Evolutionary conservation across 2,329 filamentous ascomycete species (phyloP), one percentile per base, ranked within the genome.

Genomic region (Fusarium denticulatum): DNA sequence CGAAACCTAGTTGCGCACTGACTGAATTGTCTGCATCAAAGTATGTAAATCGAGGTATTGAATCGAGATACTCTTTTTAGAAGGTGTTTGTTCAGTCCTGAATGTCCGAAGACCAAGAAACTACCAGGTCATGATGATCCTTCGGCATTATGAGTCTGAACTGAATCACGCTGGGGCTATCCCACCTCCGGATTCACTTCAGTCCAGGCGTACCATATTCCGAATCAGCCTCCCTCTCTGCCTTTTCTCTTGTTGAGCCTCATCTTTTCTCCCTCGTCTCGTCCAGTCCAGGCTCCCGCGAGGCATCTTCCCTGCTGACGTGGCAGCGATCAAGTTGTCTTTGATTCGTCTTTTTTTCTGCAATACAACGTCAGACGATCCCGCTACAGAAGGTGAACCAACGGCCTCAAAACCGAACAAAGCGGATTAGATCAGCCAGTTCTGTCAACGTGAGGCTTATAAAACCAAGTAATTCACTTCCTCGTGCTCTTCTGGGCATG

Each of bases 281-380:
- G 16, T 13, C 43, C 24, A 64, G 16, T 13, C 43, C 24, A 64
- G 71, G 50, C 59, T 72, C 43, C 36, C 53, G 7, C 42, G n/a
- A 65, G 68, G 55, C 69, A 69, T 64, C 40, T 64, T 52, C 28
- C 34, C 53, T 64, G 73, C 73, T 74, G 73, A 77, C 75, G 71
- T 76, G 75, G 71, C 75, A 61, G 39, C 36, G 22, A 43, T 57
- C 28, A 60, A 46, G 10, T n/a, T 32, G 16, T 45, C 24, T 45
- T 46, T 63, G 49, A 61, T 66, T 72, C 47, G 60, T 50, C n/a
- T 59, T 47, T 22, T 14, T n/a, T 58, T 30, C 53, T 72, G 67
- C 67, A 60, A 61, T 57, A 43, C 60, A 37, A 60, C 61, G 75
- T 77, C 72, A 74, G 61, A 59, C 43, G 61, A 69, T 72, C 52